A percentile compares a stretch with the other conserved stretches of the same genome.
Conservation (phyloP, 352 stramenopile species). For the Sclerospora graminicola region DNA sequence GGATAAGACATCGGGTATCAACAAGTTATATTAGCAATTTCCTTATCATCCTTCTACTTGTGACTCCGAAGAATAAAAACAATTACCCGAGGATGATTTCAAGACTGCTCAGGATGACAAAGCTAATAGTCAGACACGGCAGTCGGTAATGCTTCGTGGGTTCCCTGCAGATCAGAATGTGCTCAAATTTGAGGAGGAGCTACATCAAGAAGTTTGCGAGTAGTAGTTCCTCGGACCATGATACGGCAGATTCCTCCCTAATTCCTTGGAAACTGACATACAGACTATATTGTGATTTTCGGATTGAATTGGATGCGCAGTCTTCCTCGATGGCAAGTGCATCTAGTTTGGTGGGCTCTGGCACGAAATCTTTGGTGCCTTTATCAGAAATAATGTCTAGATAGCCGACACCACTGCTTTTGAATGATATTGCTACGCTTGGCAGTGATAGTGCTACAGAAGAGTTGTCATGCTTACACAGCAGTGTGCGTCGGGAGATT, state of each 20-base stretch:
- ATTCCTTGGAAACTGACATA: conserved; percentile 70
- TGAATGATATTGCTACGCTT: conserved; percentile 12
- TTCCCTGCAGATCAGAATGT: conserved; percentile 70
- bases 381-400: no score
- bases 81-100: not conserved
- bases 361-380: conserved; percentile 3
- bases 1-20: no score
- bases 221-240: not conserved
- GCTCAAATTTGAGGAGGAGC: conserved; percentile 57
- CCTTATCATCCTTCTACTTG: no score
- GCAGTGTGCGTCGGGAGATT: conserved; percentile 1
- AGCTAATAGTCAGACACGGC: conserved; percentile 3
- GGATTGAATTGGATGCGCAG: no score
- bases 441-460: no score
- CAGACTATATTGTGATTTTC: no score
- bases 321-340: no score
- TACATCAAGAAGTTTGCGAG: conserved; percentile 23
- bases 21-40: no score
- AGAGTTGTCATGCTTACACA: conserved; percentile 15
- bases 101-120: conserved; percentile 3
- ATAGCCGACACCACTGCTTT: conserved; percentile 9
- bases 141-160: conserved; percentile 19
- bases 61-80: conserved; percentile 20
- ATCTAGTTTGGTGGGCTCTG: no score
- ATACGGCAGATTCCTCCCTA: no score